Evolutionary conservation across 257 asterid genomes (phyloP).

Genomic region (Ilex aquifolium): DNA sequence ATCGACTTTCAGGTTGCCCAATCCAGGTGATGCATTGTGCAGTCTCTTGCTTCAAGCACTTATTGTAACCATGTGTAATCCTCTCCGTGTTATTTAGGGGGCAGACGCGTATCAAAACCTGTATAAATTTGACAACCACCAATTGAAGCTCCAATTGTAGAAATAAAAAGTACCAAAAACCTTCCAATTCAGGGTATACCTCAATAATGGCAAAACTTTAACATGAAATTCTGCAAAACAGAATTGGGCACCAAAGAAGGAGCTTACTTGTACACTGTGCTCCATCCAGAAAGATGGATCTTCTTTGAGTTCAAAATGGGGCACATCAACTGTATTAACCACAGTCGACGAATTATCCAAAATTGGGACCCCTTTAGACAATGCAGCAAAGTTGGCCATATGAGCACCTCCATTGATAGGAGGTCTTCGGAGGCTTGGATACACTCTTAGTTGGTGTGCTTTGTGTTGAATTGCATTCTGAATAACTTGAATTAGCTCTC

Average conservation of each 20-base stretch:
- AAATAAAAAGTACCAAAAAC: no score
- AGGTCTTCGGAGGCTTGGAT: constrained; percentile 43
- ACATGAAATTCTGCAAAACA: neutral
- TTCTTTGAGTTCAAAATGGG: constrained; percentile 80
- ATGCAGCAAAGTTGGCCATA: constrained; percentile 46
- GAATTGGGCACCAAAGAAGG: neutral
- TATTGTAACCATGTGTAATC: constrained; percentile 46
- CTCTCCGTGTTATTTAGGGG: constrained; percentile 81
- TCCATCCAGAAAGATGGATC: constrained; percentile 96
- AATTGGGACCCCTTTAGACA: constrained; percentile 60
- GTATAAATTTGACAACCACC: constrained; percentile 6
- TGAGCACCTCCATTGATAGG: constrained; percentile 54
- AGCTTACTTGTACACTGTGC: constrained; percentile 88
- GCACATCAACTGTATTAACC: constrained; percentile 71
- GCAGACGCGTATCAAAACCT: constrained; percentile 90
- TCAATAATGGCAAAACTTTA: neutral
- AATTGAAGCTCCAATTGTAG: no score
- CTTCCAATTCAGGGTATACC: no score
- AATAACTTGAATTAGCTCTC: constrained; percentile 47
- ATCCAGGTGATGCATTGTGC: constrained; percentile 83
- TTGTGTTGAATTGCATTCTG: constrained; percentile 74
- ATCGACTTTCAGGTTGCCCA: constrained; percentile 92
- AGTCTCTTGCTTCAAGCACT: constrained; percentile 92
- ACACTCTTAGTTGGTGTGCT: constrained; percentile 86
- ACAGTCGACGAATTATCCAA: constrained; percentile 37